Conservation (phyloP, 2,329 filamentous ascomycete species). For the Colletotrichum kahawae region DNA sequence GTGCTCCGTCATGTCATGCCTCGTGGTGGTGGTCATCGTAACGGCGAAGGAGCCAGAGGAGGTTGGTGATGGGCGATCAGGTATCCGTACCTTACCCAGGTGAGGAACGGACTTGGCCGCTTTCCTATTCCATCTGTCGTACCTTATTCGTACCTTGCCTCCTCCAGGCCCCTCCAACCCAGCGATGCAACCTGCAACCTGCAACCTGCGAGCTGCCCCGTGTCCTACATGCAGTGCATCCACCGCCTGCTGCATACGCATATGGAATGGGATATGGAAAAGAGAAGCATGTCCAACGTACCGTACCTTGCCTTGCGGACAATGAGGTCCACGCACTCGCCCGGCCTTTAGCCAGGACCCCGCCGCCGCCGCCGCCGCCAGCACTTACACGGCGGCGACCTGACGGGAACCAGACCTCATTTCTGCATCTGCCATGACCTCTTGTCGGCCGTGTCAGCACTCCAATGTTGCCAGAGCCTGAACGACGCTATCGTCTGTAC, state of each 20-base stretch:
- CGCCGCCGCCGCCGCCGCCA: neutral
- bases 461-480: neutral
- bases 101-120: neutral
- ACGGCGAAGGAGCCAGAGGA: neutral
- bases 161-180: neutral
- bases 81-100: neutral
- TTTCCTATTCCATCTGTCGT: neutral
- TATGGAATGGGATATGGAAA: neutral
- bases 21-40: neutral
- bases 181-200: neutral
- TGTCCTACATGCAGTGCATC: constrained; percentile 5
- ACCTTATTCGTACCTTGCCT: neutral
- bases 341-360: neutral
- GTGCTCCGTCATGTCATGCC: neutral
- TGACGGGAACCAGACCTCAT: neutral
- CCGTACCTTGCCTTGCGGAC: too few relatives aligned
- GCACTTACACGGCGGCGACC: neutral
- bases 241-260: neutral
- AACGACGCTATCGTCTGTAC: neutral
- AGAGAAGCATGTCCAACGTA: neutral
- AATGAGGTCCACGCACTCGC: neutral
- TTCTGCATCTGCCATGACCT: neutral
- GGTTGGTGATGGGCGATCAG: neutral
- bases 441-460: neutral
- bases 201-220: constrained; percentile 1